Percentiles rank a stretch among this genome's conserved stretches.
phyloP scores from a whole-genome alignment of 2,329 filamentous ascomycete genomes.

The Triangularia setosa region DNA sequence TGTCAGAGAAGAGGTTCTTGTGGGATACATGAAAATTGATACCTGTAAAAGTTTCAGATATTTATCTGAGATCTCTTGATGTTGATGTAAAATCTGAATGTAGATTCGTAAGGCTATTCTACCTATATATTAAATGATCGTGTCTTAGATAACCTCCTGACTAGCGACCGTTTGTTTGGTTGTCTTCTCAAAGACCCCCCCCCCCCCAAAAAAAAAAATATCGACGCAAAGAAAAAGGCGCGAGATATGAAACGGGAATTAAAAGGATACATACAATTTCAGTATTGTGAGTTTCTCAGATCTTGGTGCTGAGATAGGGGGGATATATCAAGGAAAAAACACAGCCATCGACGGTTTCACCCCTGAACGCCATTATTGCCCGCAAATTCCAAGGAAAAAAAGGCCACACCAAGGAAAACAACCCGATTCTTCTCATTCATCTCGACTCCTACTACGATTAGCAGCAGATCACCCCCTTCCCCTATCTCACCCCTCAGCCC shows the following conservation, averaged over 20 bases:
- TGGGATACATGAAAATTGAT: conserved; percentile 1
- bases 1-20: not conserved
- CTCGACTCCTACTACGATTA: not conserved
- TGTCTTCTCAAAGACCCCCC: not conserved
- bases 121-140: not conserved
- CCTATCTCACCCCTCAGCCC: not conserved
- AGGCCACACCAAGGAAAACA: not conserved
- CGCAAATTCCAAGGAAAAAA: not conserved
- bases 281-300: not conserved
- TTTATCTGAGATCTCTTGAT: not conserved
- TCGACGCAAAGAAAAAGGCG: not conserved
- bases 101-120: not conserved
- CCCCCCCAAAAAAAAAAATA: not conserved
- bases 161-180: not conserved
- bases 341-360: not conserved
- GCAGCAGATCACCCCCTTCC: not conserved
- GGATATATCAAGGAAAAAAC: not conserved
- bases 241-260: not conserved
- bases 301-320: not conserved
- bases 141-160: not conserved
- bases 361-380: not conserved
- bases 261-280: not conserved
- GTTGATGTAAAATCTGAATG: not conserved
- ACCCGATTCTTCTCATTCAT: not conserved
- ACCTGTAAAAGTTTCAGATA: not conserved